These are phyloP conservation scores for Blastocystis sp. DNA, from an alignment of 352 stramenopile species.

Conservation along the genomic window DNA sequence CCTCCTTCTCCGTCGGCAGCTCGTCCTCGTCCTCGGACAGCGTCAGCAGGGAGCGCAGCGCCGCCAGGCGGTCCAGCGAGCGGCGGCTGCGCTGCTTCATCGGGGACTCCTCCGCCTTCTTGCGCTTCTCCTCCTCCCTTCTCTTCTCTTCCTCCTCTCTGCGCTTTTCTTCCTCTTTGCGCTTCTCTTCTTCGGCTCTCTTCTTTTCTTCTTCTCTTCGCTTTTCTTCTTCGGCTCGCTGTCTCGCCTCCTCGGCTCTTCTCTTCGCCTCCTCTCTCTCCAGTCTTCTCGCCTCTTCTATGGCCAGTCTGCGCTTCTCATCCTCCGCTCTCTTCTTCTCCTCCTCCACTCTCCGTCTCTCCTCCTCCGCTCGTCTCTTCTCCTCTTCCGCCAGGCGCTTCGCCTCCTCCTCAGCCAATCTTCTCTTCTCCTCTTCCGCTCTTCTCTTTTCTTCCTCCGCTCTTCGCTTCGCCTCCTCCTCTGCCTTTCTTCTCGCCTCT, in stretches of 20 bases:
- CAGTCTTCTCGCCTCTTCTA: constrained; percentile 6
- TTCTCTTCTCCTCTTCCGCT: not conserved
- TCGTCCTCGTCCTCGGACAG: not conserved
- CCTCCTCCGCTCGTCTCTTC: not conserved
- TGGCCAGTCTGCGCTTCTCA: not conserved
- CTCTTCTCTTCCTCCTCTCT: constrained; percentile 22
- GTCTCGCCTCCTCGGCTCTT: not conserved
- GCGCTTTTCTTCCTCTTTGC: not conserved
- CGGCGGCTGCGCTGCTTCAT: constrained; percentile 1
- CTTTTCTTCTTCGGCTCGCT: not conserved
- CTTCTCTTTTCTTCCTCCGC: not conserved
- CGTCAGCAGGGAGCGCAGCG: not conserved
- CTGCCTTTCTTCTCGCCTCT: not conserved
- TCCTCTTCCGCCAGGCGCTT: constrained; percentile 34
- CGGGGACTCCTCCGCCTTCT: constrained; percentile 6
- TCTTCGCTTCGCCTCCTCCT: not conserved
- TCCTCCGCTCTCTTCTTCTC: not conserved
- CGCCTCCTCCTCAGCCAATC: constrained; percentile 1
- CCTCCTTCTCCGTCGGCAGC: not conserved
- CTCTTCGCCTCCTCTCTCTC: not conserved
- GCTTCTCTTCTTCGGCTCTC: not conserved
- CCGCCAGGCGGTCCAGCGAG: not conserved
- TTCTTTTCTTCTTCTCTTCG: not conserved
- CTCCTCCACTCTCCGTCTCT: not conserved
- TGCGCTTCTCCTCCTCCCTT: constrained; percentile 9